Conservation (phyloP, 2,329 filamentous ascomycete genomes). For the Davidsoniella virescens region DNA sequence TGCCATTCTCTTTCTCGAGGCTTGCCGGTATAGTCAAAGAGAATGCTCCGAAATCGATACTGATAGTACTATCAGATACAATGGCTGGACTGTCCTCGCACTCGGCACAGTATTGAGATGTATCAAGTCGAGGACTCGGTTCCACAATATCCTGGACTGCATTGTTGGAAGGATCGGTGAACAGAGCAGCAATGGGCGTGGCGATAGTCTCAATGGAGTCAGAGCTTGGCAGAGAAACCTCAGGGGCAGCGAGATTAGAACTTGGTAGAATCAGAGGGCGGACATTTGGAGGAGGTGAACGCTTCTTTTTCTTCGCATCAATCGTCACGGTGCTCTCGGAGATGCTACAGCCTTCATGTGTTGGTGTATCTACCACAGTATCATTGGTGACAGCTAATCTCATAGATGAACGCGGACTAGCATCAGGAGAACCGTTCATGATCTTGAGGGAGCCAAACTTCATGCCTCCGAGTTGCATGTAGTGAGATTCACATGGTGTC, state of each 20-base stretch:
- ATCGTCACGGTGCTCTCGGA: no score
- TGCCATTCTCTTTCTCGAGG: slow-evolving; percentile 14
- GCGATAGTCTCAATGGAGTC: no score
- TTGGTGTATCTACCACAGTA: not conserved
- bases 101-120: not conserved
- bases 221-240: no score
- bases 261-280: slow-evolving; percentile 7
- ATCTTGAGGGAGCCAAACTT: slow-evolving; percentile 47
- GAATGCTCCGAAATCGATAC: slow-evolving; percentile 19
- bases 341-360: no score
- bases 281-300: slow-evolving; percentile 10
- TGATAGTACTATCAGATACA: not conserved
- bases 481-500: slow-evolving; percentile 36
- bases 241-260: not conserved
- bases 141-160: not conserved
- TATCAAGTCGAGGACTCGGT: not conserved
- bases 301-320: no score
- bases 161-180: not conserved
- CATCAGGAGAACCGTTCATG: slow-evolving; percentile 39
- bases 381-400: slow-evolving; percentile 14
- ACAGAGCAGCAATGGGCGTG: slow-evolving; percentile 6
- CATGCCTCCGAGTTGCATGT: slow-evolving; percentile 43
- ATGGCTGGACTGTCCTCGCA: not conserved
- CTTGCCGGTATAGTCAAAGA: slow-evolving; percentile 17
- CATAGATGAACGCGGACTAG: slow-evolving; percentile 22